These are phyloP conservation scores for Xylariales sp. DNA, from an alignment of 2,329 filamentous ascomycete species.

Conservation along the genomic window DNA sequence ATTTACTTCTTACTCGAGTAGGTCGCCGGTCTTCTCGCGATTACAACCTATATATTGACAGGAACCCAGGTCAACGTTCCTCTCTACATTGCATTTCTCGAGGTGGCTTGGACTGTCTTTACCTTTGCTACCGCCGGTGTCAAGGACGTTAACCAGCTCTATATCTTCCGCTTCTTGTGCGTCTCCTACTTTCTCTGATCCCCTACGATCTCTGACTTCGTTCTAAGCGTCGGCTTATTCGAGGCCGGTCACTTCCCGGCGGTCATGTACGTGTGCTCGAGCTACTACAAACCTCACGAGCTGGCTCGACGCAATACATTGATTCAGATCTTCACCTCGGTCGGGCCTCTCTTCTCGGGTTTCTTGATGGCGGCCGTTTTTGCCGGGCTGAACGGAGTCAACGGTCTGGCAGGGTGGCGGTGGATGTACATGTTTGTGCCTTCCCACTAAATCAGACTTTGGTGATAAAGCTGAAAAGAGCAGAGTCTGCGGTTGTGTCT, in stretches of 20 bases:
- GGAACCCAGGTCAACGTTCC: background rate
- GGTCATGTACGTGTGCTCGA: background rate
- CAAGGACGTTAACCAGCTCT: slow-evolving; percentile 31
- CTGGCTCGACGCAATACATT: slow-evolving; percentile 38
- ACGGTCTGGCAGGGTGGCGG: background rate
- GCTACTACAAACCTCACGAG: slow-evolving; percentile 39
- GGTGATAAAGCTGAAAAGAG: background rate
- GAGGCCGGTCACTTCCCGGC: background rate
- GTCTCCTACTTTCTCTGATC: background rate
- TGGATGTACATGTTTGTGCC: background rate
- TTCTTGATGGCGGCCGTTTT: slow-evolving; percentile 38
- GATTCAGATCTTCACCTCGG: slow-evolving; percentile 32
- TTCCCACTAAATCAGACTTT: background rate
- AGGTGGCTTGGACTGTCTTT: slow-evolving; percentile 13
- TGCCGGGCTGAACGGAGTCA: slow-evolving; percentile 8
- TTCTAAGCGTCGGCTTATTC: slow-evolving; percentile 30
- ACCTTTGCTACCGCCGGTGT: slow-evolving; percentile 16
- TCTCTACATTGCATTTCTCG: background rate
- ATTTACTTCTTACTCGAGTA: background rate
- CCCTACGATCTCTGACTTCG: background rate
- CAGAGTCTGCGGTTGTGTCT: background rate
- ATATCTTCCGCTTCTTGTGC: slow-evolving; percentile 35
- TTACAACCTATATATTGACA: background rate
- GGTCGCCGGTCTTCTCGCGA: background rate
- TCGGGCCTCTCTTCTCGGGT: slow-evolving; percentile 36